Conservation (phyloP, 2,329 filamentous ascomycete genomes). For the Lasiodiplodia hormozganensis region DNA sequence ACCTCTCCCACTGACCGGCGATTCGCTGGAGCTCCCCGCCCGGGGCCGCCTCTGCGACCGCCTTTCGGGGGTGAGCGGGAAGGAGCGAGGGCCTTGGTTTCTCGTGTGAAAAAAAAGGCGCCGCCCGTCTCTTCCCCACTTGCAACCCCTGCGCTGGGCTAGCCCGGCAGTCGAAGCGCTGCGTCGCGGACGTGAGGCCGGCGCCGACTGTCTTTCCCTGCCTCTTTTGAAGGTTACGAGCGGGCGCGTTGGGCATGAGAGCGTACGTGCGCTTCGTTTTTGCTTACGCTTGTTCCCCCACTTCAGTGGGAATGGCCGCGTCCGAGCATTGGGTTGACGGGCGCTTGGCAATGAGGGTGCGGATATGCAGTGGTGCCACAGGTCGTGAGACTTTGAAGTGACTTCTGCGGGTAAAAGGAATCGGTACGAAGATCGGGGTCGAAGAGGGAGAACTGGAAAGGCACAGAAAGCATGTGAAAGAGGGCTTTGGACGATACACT, state of each 20-base stretch:
- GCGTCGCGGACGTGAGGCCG: constrained; percentile 3
- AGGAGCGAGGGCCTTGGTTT: constrained; percentile 1
- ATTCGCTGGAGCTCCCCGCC: neutral
- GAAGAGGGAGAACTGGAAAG: neutral
- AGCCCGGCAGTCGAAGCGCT: constrained; percentile 6
- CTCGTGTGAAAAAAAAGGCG: neutral
- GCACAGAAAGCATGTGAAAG: constrained; percentile 8
- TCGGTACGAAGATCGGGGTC: neutral
- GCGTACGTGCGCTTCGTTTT: constrained; percentile 4
- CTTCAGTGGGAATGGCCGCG: neutral
- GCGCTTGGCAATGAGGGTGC: constrained; percentile 9
- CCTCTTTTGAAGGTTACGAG: neutral
- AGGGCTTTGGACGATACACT: neutral
- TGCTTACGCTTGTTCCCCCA: constrained; percentile 13
- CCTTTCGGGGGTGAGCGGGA: constrained; percentile 24
- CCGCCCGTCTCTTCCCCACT: constrained; percentile 11
- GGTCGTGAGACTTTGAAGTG: constrained; percentile 5
- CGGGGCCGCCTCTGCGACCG: constrained; percentile 9
- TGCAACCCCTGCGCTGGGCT: neutral
- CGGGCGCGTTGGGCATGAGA: constrained; percentile 2
- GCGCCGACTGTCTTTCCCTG: constrained; percentile 4
- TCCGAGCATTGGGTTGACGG: constrained; percentile 2
- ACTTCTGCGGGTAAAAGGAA: neutral
- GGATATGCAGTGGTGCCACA: constrained; percentile 7
- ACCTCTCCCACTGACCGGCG: neutral